Percentiles rank a stretch among this genome's conserved stretches.
Conservation (phyloP, 2,329 filamentous ascomycete genomes). For the Kalmusia sp. region DNA sequence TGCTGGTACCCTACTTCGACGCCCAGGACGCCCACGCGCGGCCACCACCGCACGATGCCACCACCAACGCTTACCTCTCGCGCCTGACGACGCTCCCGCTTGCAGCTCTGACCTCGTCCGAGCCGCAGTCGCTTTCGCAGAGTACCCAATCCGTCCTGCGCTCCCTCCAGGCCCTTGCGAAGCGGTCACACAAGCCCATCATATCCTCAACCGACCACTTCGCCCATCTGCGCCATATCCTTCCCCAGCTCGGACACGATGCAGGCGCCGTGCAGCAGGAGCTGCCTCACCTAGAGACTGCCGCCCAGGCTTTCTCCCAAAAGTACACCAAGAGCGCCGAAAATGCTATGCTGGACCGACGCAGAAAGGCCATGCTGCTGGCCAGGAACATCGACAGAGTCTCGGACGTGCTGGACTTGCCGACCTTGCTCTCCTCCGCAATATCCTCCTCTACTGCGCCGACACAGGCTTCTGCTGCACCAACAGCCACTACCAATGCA, state of each 20-base stretch:
- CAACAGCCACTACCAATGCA: slow-evolving; percentile 55
- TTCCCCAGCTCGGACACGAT: slow-evolving; percentile 74
- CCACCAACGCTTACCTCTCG: slow-evolving; percentile 74
- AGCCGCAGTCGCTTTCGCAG: slow-evolving; percentile 82
- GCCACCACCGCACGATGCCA: slow-evolving; percentile 56
- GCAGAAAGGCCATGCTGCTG: slow-evolving; percentile 81
- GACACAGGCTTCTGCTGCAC: slow-evolving; percentile 49
- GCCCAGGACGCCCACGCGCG: slow-evolving; percentile 45
- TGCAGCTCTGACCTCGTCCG: slow-evolving; percentile 73
- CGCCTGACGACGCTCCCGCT: slow-evolving; percentile 80
- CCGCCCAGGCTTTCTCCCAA: slow-evolving; percentile 80
- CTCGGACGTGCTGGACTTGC: slow-evolving; percentile 89
- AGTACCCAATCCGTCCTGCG: slow-evolving; percentile 80
- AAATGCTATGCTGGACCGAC: slow-evolving; percentile 68
- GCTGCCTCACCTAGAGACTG: slow-evolving; percentile 80
- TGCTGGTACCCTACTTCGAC: slow-evolving; percentile 70
- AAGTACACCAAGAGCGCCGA: slow-evolving; percentile 80
- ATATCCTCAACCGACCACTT: slow-evolving; percentile 82
- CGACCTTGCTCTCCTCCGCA: slow-evolving; percentile 81
- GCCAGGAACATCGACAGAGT: slow-evolving; percentile 88
- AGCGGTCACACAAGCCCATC: slow-evolving; percentile 84
- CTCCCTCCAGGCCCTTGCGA: slow-evolving; percentile 85
- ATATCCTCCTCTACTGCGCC: slow-evolving; percentile 65
- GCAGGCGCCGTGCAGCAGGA: slow-evolving; percentile 71
- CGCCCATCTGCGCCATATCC: slow-evolving; percentile 71